Evolutionary conservation across 192 early-diverging fungal species (phyloP).

Genomic region (Obelidium mucronatum): DNA sequence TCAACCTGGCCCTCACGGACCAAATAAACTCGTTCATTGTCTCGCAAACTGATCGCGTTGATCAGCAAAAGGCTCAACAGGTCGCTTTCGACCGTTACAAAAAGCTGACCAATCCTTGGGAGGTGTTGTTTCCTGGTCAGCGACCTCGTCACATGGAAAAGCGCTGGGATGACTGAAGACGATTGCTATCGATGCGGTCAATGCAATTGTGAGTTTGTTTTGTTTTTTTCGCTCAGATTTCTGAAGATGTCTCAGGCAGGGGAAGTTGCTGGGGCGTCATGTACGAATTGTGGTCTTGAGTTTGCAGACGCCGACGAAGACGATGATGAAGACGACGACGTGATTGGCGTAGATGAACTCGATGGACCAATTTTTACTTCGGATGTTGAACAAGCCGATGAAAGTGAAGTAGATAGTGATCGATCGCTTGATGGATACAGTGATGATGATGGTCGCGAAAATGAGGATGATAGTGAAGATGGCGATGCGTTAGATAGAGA

Average conservation of each 20-base stretch:
- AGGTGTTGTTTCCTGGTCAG: slow-evolving; percentile 4
- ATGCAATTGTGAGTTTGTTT: too few relatives aligned
- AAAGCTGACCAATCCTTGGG: background rate
- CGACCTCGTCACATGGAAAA: background rate
- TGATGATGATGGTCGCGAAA: slow-evolving; percentile 7
- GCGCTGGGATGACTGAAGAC: slow-evolving; percentile 24
- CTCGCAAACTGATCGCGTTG: background rate
- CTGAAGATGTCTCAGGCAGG: too few relatives aligned
- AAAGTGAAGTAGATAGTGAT: slow-evolving; percentile 19
- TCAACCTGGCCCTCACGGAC: slow-evolving; percentile 9
- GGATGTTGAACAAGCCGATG: slow-evolving; percentile 21
- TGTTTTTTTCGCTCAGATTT: too few relatives aligned
- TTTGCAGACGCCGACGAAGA: slow-evolving; percentile 27
- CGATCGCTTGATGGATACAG: background rate
- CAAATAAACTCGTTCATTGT: slow-evolving; percentile 11
- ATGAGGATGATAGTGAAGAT: slow-evolving; percentile 30
- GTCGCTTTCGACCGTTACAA: background rate
- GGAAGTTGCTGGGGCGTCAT: slow-evolving; percentile 12
- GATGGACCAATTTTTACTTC: too few relatives aligned
- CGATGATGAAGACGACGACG: slow-evolving; percentile 35
- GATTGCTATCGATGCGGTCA: slow-evolving; percentile 1
- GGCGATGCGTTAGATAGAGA: slow-evolving; percentile 8
- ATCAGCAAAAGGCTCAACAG: background rate
- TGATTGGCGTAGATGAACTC: background rate
- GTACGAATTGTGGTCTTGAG: slow-evolving; percentile 19